A percentile compares a stretch with the other conserved stretches of the same genome.
Evolutionary conservation across 2,329 filamentous ascomycete genomes (phyloP).

Genomic region (Colletotrichum sp.): DNA sequence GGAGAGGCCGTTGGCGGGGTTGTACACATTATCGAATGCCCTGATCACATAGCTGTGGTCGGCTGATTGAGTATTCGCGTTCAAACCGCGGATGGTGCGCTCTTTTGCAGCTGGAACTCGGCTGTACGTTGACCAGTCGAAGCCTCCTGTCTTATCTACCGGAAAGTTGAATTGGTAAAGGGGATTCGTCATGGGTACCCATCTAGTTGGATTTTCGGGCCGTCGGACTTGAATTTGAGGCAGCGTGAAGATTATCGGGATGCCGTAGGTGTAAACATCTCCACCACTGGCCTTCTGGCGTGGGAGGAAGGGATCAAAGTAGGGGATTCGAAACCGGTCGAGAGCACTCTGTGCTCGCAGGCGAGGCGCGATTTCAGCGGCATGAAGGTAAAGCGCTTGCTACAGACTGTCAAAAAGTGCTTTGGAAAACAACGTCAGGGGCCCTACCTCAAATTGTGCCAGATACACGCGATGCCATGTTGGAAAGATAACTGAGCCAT

Average conservation of each 20-base stretch:
- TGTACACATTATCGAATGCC: background rate
- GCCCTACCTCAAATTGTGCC: background rate
- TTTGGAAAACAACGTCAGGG: background rate
- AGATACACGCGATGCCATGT: constrained; percentile 7
- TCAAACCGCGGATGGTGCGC: background rate
- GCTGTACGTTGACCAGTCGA: background rate
- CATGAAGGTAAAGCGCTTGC: background rate
- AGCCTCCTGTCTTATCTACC: background rate
- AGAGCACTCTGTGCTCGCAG: background rate
- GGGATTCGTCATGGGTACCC: background rate
- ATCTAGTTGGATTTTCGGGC: background rate
- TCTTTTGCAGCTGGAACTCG: background rate
- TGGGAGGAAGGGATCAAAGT: background rate
- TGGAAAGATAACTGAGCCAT: background rate
- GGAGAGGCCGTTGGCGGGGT: background rate
- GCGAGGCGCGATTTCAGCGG: background rate
- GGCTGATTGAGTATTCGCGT: background rate
- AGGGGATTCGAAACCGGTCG: background rate
- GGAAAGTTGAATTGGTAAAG: background rate
- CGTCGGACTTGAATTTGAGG: background rate
- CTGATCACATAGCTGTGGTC: background rate
- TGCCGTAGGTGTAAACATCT: background rate
- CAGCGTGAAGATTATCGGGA: background rate
- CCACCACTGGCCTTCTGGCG: background rate
- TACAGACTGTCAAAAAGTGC: background rate